Evolutionary conservation across 2,329 filamentous ascomycete genomes (phyloP), one percentile per base, ranked within the genome.

Genomic region (Dothideomycetes sp.): DNA sequence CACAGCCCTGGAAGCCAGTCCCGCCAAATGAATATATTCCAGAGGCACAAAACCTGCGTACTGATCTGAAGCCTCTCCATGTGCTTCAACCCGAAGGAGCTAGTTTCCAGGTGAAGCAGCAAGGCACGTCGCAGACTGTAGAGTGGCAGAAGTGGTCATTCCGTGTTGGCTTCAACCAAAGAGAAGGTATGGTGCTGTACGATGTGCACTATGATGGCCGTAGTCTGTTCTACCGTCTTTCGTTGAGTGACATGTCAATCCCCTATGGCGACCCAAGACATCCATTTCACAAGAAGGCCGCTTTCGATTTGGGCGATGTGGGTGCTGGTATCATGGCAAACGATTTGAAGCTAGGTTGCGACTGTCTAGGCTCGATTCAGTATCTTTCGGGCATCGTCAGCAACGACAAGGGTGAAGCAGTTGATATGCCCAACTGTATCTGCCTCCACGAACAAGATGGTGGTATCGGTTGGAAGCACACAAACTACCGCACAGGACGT

Each of bases 361-460:
- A 84, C 55, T 84, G 80, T 51, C 64, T 83, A 1, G 80, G 80
- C 3, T 74, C 76, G 13, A 83, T 84, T 53, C 74, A 82, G 53
- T 83, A 84, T 50, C 68, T 83, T 27, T 70, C 70, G 40, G 71
- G 70, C 3, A 68, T 76, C 12, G 59, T 80, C 2, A 69, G 69
- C 11, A 70, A 79, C 45, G 71, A 74, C 50, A 74, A 77, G 44
- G 80, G 78, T 13, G 67, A 71, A 12, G 68, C 74, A 1, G 53
- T 74, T 2, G 60, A 68, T 1, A 71, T 81, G 64, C 71, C 77
- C n/a, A 83, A 82, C 45, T 73, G 77, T 10, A 65, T 84, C 25
- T 83, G 80, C 53, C 69, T 83, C 35, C 80, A 84, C 53, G 80
- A 84, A 54, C 78, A 82, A 57, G 80, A 84, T 49, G 74, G 68